Evolutionary conservation across 192 early-diverging fungal genomes (phyloP).

Genomic region (Coemansia sp.): DNA sequence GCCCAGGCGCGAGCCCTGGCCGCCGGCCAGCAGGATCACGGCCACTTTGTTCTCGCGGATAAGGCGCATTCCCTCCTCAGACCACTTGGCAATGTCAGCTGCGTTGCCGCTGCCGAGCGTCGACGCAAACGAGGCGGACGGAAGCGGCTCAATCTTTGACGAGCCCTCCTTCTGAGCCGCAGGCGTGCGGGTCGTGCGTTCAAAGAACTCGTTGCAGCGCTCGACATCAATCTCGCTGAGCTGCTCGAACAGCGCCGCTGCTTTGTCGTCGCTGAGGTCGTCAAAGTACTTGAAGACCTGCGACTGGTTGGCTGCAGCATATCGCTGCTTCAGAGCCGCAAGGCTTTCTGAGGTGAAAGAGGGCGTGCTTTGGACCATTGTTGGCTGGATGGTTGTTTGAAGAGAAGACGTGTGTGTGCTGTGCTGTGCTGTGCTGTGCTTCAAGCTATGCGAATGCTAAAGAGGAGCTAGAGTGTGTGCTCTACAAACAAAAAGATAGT

Average conservation of each 20-base stretch:
- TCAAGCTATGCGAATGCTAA: background rate
- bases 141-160: constrained; percentile 71
- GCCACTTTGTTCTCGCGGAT: constrained; percentile 89
- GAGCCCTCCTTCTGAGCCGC: constrained; percentile 46
- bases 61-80: constrained; percentile 67
- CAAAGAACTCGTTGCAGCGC: constrained; percentile 80
- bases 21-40: constrained; percentile 92
- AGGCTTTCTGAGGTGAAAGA: constrained; percentile 51
- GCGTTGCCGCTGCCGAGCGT: constrained; percentile 55
- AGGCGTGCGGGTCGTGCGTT: constrained; percentile 62
- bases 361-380: constrained; percentile 46
- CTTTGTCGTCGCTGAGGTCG: constrained; percentile 60
- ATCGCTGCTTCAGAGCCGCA: constrained; percentile 60
- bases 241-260: constrained; percentile 63
- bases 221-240: constrained; percentile 74
- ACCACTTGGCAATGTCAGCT: constrained; percentile 66
- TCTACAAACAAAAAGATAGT: constrained; percentile 1
- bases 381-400: background rate
- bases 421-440: too few relatives aligned
- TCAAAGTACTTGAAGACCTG: constrained; percentile 88
- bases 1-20: constrained; percentile 83
- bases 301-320: constrained; percentile 73
- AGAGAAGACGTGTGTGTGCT: too few relatives aligned
- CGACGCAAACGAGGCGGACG: constrained; percentile 67
- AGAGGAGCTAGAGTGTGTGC: background rate